phyloP scores from a whole-genome alignment of 495 filamentous ascomycete genomes.

The Lineolata rhizophorae region DNA sequence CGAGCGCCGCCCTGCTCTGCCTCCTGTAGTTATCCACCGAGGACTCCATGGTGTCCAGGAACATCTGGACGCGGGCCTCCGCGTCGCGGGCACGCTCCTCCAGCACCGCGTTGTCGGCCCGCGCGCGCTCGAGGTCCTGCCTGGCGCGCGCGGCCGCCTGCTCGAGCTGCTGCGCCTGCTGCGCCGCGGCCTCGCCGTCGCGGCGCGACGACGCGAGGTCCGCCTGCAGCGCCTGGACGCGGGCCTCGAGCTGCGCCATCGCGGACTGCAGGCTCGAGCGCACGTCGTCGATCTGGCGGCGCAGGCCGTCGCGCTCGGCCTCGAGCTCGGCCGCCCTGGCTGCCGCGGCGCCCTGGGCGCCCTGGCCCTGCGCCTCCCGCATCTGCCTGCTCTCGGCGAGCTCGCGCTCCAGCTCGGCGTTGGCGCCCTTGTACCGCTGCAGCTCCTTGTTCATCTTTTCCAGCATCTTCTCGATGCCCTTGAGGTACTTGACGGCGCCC shows the following conservation, averaged over 20 bases:
- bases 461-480: conserved; percentile 96
- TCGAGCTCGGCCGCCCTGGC: conserved; percentile 60
- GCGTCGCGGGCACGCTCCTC: conserved; percentile 72
- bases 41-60: conserved; percentile 80
- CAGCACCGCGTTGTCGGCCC: conserved; percentile 55
- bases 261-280: conserved; percentile 44
- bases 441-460: conserved; percentile 97
- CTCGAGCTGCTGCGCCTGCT: conserved; percentile 32
- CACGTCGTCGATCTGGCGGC: conserved; percentile 40
- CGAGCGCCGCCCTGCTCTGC: conserved; percentile 30
- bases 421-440: conserved; percentile 66
- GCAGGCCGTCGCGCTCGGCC: conserved; percentile 43
- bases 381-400: conserved; percentile 25
- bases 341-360: conserved; percentile 7
- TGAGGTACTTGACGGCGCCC: conserved; percentile 98
- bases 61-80: conserved; percentile 75
- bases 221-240: conserved; percentile 40
- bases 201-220: conserved; percentile 39
- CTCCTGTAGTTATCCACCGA: conserved; percentile 90
- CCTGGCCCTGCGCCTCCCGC: conserved; percentile 12
- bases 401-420: conserved; percentile 61
- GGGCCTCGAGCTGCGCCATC: conserved; percentile 42
- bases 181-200: conserved; percentile 43
- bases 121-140: conserved; percentile 56
- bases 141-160: conserved; percentile 22